Evolutionary conservation across 148 eudicot species (phyloP), one percentile per base, ranked within the genome.

Genomic region (Simmondsia chinensis): DNA sequence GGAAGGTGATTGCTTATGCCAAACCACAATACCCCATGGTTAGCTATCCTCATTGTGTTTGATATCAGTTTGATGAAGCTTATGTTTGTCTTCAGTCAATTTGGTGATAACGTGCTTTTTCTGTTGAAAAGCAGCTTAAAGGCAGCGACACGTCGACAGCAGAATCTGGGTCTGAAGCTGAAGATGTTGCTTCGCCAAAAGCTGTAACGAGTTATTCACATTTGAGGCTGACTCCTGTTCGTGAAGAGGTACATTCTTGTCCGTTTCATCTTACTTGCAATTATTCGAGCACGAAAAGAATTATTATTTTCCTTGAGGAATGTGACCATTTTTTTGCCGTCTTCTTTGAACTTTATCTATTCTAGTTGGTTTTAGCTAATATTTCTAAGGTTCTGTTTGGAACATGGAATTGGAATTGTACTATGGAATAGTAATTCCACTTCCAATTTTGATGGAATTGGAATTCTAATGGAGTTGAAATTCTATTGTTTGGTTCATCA

Each of bases 91-190:
- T 3, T 47, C 15, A 32, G 28, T 3, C n/a, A n/a, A n/a, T n/a
- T n/a, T n/a, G n/a, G n/a, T n/a, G n/a, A 7, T 27, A 20, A 55
- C 29, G 7, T 34, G 23, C 22, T 33, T 9, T 60, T 45, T 8
- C 45, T 24, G 19, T 49, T 13, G 55, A 36, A 37, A 33, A 51
- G 47, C 89, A 85, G 85, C 46, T 85, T 12, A 91, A 77, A 73
- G 75, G 88, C 34, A 82, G 88, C 46, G 95, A 91, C 39, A 82
- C 97, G 6, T 91, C 97, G 38, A 78, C 97, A 27, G 95, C 86
- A 0, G 97, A 91, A 56, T 91, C 97, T 18, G 97, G 97, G 37
- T 91, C 97, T 63, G 97, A 91, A 71, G 95, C 94, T 44, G 97
- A 91, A 77, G 97, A 91, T 71, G 79, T 91, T 50, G 73, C 81